Conservation (phyloP, 2,329 filamentous ascomycete species). For the Aspergillus costaricaensis region DNA sequence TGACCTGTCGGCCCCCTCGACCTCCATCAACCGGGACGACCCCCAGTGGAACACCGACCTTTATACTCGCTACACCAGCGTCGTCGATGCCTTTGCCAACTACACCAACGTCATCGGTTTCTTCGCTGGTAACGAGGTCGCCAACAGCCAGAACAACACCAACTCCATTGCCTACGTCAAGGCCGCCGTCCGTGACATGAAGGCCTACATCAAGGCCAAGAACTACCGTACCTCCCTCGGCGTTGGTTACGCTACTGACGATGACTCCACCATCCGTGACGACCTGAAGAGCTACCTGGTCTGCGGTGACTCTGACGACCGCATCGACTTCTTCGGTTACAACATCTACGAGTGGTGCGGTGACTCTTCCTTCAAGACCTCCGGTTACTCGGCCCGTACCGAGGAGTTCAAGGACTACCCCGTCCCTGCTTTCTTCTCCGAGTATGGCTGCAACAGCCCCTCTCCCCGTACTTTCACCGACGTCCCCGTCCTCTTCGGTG, state of each 20-base stretch:
- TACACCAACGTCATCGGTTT: constrained; percentile 95
- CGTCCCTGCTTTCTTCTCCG: constrained; percentile 95
- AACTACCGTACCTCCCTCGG: constrained; percentile 71
- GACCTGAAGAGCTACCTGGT: constrained; percentile 92
- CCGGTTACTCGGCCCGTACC: constrained; percentile 80
- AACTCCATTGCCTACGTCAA: constrained; percentile 91
- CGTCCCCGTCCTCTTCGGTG: constrained; percentile 75
- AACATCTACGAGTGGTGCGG: constrained; percentile 99
- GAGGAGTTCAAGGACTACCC: constrained; percentile 86
- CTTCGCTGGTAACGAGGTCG: constrained; percentile 98
- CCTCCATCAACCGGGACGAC: constrained; percentile 81
- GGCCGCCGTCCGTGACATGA: constrained; percentile 93
- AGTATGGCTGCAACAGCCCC: constrained; percentile 89
- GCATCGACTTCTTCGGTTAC: constrained; percentile 99
- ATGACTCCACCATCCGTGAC: constrained; percentile 78
- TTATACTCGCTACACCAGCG: constrained; percentile 76
- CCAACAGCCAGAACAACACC: constrained; percentile 87
- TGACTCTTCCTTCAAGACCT: constrained; percentile 71
- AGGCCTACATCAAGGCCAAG: constrained; percentile 84
- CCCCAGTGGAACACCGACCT: constrained; percentile 78
- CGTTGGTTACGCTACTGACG: constrained; percentile 95
- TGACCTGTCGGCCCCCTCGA: constrained; percentile 77
- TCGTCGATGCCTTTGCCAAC: constrained; percentile 76
- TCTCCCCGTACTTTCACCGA: constrained; percentile 80
- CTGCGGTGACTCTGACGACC: constrained; percentile 66